Evolutionary conservation across 768 basidiomycete genomes (phyloP).

Genomic region (Boletales sp.): DNA sequence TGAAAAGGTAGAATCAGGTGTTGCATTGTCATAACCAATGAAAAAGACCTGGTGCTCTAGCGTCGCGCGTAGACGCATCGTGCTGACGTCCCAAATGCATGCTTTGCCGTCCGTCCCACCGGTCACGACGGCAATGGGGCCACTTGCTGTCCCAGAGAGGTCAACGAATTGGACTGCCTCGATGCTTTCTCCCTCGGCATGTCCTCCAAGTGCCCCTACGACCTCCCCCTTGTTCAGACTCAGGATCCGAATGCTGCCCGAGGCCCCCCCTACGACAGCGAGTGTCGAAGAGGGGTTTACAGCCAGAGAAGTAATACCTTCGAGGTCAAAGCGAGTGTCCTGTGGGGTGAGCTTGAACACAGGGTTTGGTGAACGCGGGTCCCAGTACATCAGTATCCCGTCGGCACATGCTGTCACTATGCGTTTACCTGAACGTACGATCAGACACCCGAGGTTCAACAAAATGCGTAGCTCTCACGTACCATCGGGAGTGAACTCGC

Average conservation of each 20-base stretch:
- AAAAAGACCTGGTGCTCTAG: slow-evolving; percentile 73
- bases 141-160: slow-evolving; percentile 52
- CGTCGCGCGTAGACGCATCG: slow-evolving; percentile 79
- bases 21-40: background rate
- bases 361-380: slow-evolving; percentile 75
- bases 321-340: slow-evolving; percentile 74
- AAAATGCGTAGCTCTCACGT: background rate
- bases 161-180: slow-evolving; percentile 86
- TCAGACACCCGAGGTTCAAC: background rate
- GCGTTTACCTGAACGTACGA: slow-evolving; percentile 60
- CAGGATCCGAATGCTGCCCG: slow-evolving; percentile 83
- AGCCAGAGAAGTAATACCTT: slow-evolving; percentile 83
- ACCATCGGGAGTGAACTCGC: slow-evolving; percentile 92
- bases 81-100: slow-evolving; percentile 91
- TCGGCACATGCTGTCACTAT: slow-evolving; percentile 85
- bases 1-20: slow-evolving; percentile 30
- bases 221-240: slow-evolving; percentile 86
- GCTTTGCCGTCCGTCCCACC: slow-evolving; percentile 93
- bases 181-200: slow-evolving; percentile 83
- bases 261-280: slow-evolving; percentile 86
- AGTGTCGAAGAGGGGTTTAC: slow-evolving; percentile 84
- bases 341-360: slow-evolving; percentile 73
- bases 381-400: slow-evolving; percentile 85
- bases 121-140: slow-evolving; percentile 63
- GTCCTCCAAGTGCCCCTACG: slow-evolving; percentile 73